phyloP scores from a whole-genome alignment of 2,329 filamentous ascomycete species.

The Pseudogymnoascus sp. region DNA sequence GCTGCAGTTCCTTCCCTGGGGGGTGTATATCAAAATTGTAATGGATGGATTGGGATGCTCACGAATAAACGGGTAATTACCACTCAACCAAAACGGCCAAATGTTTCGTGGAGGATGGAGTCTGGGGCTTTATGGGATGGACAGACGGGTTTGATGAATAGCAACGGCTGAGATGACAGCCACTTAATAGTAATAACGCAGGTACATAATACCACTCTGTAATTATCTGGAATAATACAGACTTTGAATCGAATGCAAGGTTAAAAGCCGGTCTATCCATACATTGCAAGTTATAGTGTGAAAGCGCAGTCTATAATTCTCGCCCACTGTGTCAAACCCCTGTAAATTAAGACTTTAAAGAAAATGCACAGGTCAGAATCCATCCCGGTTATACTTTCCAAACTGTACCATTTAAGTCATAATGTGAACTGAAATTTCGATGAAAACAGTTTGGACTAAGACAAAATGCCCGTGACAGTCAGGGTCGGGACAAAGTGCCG shows the following conservation, averaged over 20 bases:
- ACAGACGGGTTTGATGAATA: background rate
- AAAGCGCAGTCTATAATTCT: background rate
- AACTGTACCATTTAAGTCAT: background rate
- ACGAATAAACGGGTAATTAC: background rate
- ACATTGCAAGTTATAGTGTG: background rate
- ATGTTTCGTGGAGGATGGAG: background rate
- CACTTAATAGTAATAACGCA: slow-evolving; percentile 4
- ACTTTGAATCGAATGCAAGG: background rate
- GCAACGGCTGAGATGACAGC: background rate
- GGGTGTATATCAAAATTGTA: background rate
- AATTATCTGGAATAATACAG: slow-evolving; percentile 5
- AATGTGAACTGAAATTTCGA: background rate
- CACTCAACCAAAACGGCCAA: background rate
- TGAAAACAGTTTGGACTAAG: background rate
- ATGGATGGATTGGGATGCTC: background rate
- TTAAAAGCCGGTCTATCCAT: background rate
- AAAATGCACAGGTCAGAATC: background rate
- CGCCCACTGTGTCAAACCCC: too few species aligned
- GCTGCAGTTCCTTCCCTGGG: background rate
- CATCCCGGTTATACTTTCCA: background rate
- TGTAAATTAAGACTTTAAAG: too few species aligned
- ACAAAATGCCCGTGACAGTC: background rate
- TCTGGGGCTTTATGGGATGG: background rate
- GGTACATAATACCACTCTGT: slow-evolving; percentile 3
- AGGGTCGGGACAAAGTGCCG: background rate